These are phyloP conservation scores for Suillus occidentalis DNA, from an alignment of 768 basidiomycete genomes.

Conservation along the genomic window DNA sequence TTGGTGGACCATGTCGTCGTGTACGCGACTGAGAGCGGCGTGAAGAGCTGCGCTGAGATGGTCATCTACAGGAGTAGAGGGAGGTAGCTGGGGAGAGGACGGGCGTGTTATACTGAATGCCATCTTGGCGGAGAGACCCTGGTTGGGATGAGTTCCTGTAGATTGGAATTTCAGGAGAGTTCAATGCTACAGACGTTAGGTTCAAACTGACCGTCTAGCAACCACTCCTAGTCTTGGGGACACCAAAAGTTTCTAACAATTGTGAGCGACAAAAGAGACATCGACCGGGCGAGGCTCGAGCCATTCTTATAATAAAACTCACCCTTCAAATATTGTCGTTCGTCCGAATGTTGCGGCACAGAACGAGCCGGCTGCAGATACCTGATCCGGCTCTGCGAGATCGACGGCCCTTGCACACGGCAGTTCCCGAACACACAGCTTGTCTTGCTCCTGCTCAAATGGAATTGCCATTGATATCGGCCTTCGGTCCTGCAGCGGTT, in stretches of 20 bases:
- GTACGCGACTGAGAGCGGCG: conserved; percentile 36
- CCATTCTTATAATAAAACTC: conserved; percentile 1
- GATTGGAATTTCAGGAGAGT: conserved; percentile 8
- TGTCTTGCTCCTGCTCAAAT: background rate
- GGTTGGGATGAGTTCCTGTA: background rate
- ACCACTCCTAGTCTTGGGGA: background rate
- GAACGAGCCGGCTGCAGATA: background rate
- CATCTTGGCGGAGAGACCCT: conserved; percentile 25
- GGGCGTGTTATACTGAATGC: conserved; percentile 36
- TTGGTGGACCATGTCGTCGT: conserved; percentile 21
- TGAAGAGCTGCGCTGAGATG: conserved; percentile 37
- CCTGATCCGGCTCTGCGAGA: background rate
- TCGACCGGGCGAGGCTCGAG: background rate
- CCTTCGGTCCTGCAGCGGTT: background rate
- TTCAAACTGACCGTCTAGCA: background rate
- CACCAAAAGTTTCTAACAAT: background rate
- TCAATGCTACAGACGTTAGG: too few species aligned
- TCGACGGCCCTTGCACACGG: background rate
- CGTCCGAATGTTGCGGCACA: background rate
- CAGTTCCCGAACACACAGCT: background rate
- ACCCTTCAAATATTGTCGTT: background rate
- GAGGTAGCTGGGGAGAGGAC: conserved; percentile 26
- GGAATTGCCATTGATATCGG: background rate
- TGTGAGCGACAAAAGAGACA: background rate
- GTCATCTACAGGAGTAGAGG: conserved; percentile 28